Evolutionary conservation across 1,284 basidiomycete genomes (phyloP).

Genomic region (Trametes versicolor): DNA sequence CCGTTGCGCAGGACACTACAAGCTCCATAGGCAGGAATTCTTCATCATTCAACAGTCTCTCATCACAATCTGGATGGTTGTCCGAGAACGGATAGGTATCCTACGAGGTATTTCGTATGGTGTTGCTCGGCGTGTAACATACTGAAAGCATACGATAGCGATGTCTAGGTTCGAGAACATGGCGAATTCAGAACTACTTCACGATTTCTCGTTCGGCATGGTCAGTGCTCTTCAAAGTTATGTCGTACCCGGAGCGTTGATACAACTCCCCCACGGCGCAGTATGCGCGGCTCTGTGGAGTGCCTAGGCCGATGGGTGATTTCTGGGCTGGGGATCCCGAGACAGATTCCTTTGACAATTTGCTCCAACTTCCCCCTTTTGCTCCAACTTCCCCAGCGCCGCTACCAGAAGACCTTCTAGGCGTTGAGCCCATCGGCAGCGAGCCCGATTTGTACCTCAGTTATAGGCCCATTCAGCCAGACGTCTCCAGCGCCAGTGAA

Average conservation of each 20-base stretch:
- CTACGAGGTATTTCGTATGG: too few species aligned
- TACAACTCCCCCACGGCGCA: neutral
- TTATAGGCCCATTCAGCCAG: too few species aligned
- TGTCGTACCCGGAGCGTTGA: neutral
- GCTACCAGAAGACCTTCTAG: too few species aligned
- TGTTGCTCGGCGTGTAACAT: neutral
- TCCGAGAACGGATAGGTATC: too few species aligned
- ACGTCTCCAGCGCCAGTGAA: too few species aligned
- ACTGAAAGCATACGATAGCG: constrained; percentile 36
- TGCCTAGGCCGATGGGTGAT: neutral
- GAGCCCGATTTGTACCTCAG: too few species aligned
- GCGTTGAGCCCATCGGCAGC: too few species aligned
- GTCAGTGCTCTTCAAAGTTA: constrained; percentile 27
- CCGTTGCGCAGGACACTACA: neutral
- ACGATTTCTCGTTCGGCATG: constrained; percentile 40
- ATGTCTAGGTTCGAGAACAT: constrained; percentile 45
- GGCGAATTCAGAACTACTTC: constrained; percentile 36
- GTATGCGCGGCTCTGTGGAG: neutral
- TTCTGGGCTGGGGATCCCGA: constrained; percentile 4
- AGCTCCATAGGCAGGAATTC: constrained; percentile 21
- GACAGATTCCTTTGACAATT: neutral
- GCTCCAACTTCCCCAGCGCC: too few species aligned
- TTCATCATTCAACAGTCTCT: constrained; percentile 17
- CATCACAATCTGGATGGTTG: neutral
- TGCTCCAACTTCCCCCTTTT: too few species aligned